Evolutionary conservation across 768 basidiomycete genomes (phyloP).

Genomic region (Paxillus ammoniavirescens): DNA sequence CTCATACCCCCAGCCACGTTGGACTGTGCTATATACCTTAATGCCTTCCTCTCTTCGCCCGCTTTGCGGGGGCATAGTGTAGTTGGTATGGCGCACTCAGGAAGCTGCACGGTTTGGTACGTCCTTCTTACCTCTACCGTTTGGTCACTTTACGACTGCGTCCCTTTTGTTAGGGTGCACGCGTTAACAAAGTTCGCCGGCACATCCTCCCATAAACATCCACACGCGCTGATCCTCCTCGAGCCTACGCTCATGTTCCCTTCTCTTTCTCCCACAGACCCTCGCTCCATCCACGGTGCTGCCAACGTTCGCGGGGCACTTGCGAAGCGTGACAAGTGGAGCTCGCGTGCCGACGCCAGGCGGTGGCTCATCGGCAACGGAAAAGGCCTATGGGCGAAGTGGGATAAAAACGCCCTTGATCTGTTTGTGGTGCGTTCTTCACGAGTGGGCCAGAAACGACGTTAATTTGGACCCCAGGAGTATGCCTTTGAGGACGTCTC

Average conservation of each 20-base stretch:
- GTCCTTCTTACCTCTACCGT: neutral
- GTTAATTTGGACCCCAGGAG: conserved; percentile 12
- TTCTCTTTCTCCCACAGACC: conserved; percentile 23
- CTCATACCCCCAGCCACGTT: conserved; percentile 13
- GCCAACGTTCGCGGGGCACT: conserved; percentile 29
- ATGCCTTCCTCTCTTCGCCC: conserved; percentile 23
- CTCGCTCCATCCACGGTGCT: conserved; percentile 27
- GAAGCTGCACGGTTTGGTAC: conserved; percentile 28
- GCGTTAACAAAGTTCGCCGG: conserved; percentile 15
- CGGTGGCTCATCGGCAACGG: conserved; percentile 17
- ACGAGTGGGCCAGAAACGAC: neutral
- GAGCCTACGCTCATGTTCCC: conserved; percentile 35
- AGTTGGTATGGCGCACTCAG: conserved; percentile 29
- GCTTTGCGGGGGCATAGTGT: conserved; percentile 21
- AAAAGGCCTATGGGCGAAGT: conserved; percentile 20
- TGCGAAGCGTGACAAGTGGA: conserved; percentile 27
- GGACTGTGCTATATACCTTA: conserved; percentile 24
- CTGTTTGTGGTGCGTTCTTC: conserved; percentile 21
- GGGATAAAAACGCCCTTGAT: conserved; percentile 24
- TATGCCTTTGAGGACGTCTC: conserved; percentile 23
- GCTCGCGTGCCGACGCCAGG: conserved; percentile 17
- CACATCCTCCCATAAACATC: neutral
- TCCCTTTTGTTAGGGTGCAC: conserved; percentile 10
- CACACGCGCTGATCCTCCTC: conserved; percentile 21
- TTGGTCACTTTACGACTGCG: neutral